These are phyloP conservation scores for Henningerozyma blattae DNA, from an alignment of 805 yeast species.

Conservation along the genomic window DNA sequence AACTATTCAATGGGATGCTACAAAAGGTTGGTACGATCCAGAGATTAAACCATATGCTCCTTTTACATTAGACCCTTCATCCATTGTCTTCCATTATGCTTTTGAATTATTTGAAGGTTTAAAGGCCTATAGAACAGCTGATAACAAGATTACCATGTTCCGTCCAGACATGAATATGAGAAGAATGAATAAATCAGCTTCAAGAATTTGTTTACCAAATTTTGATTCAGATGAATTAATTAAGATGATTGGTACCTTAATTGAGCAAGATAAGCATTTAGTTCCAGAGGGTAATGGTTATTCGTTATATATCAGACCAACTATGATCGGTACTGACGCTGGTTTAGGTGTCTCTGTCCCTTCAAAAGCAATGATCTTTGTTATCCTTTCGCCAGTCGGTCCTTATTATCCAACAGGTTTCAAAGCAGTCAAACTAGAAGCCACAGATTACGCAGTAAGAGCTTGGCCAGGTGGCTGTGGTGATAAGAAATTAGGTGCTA, in stretches of 20 bases:
- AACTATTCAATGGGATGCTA: conserved; percentile 68
- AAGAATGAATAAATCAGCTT: conserved; percentile 82
- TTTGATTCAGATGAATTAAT: conserved; percentile 71
- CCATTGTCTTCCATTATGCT: conserved; percentile 88
- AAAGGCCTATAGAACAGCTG: conserved; percentile 67
- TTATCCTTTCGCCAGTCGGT: conserved; percentile 92
- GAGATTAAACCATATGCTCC: conserved; percentile 76
- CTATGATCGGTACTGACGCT: conserved; percentile 85
- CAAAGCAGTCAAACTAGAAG: conserved; percentile 89
- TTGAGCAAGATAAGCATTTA: conserved; percentile 61
- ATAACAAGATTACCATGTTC: conserved; percentile 68
- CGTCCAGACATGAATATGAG: conserved; percentile 87
- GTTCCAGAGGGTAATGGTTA: conserved; percentile 83
- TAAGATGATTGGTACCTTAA: conserved; percentile 64
- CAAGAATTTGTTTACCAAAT: conserved; percentile 77
- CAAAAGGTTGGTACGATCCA: conserved; percentile 82
- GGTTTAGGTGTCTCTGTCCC: conserved; percentile 84
- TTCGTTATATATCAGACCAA: conserved; percentile 88
- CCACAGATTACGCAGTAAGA: conserved; percentile 91
- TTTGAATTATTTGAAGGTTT: conserved; percentile 93
- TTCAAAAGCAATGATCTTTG: conserved; percentile 65
- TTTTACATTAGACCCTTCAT: conserved; percentile 70
- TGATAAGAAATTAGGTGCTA: conserved; percentile 91
- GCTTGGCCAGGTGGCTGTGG: conserved; percentile 99
- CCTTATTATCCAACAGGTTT: conserved; percentile 93